These are phyloP conservation scores for Paramyrothecium roridum DNA, from an alignment of 2,329 filamentous ascomycete genomes.

Conservation along the genomic window DNA sequence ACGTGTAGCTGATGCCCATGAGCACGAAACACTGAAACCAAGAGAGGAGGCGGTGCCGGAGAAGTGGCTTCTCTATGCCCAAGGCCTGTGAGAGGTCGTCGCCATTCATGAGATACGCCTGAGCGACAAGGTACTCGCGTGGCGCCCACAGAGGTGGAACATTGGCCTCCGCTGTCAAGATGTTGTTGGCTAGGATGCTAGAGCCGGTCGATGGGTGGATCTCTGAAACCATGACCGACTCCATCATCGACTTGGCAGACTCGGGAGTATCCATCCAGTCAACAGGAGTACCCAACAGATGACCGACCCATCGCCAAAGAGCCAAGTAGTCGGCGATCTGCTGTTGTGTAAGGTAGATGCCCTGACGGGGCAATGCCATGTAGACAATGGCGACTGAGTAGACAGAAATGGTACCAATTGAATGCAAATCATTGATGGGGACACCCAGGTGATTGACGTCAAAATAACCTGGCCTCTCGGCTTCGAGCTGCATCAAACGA, in stretches of 20 bases:
- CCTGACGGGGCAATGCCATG: conserved; percentile 68
- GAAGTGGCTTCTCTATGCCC: conserved; percentile 51
- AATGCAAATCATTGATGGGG: conserved; percentile 74
- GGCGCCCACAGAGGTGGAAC: conserved; percentile 65
- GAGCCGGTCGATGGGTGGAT: conserved; percentile 62
- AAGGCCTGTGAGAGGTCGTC: conserved; percentile 57
- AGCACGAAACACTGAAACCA: conserved; percentile 66
- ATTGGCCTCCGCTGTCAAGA: conserved; percentile 65
- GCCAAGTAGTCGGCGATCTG: conserved; percentile 70
- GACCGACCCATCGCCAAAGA: conserved; percentile 71
- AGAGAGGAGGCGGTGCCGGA: conserved; percentile 59
- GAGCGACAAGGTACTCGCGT: conserved; percentile 64
- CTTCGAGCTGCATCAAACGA: conserved; percentile 56
- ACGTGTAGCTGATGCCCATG: conserved; percentile 48
- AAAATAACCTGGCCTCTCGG: conserved; percentile 56
- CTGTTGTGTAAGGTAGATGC: conserved; percentile 58
- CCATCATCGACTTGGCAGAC: conserved; percentile 61
- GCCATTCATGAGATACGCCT: conserved; percentile 69
- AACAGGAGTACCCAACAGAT: conserved; percentile 68
- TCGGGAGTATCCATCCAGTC: conserved; percentile 54
- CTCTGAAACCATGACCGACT: conserved; percentile 64
- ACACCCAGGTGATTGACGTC: conserved; percentile 55
- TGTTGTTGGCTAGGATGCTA: conserved; percentile 68
- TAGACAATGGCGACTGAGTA: conserved; percentile 69
- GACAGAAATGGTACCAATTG: conserved; percentile 66